Percentiles rank a stretch among this genome's conserved stretches.
Conservation (phyloP, 2,329 filamentous ascomycete species). For the Cytospora chrysosperma region DNA sequence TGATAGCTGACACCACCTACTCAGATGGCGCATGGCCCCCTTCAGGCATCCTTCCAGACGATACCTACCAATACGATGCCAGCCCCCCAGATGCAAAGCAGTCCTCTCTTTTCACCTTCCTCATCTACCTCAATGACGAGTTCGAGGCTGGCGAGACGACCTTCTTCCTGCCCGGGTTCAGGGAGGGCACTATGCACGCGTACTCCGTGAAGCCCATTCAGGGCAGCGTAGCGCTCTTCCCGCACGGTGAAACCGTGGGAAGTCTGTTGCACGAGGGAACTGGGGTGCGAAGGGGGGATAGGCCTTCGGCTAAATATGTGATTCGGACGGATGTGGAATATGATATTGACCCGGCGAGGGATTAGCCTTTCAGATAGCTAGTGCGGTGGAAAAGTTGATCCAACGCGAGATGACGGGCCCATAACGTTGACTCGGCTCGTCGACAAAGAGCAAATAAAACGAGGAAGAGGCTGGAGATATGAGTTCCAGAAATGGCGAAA, state of each 20-base stretch:
- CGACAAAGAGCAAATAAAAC: too few relatives aligned
- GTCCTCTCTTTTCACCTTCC: conserved; percentile 67
- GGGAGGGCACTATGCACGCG: conserved; percentile 66
- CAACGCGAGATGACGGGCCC: not conserved
- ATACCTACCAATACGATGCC: conserved; percentile 64
- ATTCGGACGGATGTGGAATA: conserved; percentile 72
- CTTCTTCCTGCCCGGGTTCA: conserved; percentile 59
- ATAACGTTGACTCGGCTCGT: too few relatives aligned
- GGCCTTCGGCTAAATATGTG: conserved; percentile 56
- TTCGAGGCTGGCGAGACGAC: conserved; percentile 26
- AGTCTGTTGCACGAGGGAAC: conserved; percentile 69
- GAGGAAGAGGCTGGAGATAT: too few relatives aligned
- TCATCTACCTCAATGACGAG: conserved; percentile 34
- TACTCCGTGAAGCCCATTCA: conserved; percentile 68
- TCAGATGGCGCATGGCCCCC: conserved; percentile 68
- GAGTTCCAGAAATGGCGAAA: too few relatives aligned
- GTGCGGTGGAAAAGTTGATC: not conserved
- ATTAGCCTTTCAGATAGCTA: not conserved
- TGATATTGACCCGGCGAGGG: conserved; percentile 48
- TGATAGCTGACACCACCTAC: not conserved
- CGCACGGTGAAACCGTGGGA: conserved; percentile 65
- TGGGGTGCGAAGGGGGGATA: conserved; percentile 58
- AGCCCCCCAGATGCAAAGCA: conserved; percentile 60
- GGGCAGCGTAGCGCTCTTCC: conserved; percentile 67
- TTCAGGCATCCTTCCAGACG: conserved; percentile 58